phyloP scores from a whole-genome alignment of 1,284 basidiomycete genomes.

The Trichosporon faecale region DNA sequence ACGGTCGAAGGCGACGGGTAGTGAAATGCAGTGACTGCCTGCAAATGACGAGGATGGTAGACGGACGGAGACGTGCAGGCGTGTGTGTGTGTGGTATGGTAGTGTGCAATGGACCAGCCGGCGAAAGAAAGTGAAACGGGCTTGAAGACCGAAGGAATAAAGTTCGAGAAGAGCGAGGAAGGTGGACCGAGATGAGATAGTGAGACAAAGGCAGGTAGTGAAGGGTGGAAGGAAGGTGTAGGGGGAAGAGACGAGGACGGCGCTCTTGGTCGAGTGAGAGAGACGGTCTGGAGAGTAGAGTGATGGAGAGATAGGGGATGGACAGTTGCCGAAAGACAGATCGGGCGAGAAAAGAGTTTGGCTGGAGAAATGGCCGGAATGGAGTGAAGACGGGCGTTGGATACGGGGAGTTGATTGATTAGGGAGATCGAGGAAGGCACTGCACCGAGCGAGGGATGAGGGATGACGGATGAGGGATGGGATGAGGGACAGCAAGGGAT shows the following conservation, averaged over 20 bases:
- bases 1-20: neutral
- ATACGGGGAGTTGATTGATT: conserved; percentile 4
- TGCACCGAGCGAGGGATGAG: conserved; percentile 2
- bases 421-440: conserved; percentile 1
- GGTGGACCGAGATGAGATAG: neutral
- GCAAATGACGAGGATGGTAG: neutral
- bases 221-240: neutral
- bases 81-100: neutral
- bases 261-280: neutral
- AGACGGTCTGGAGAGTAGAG: neutral
- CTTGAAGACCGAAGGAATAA: conserved; percentile 1
- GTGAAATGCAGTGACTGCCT: neutral
- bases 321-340: neutral
- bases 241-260: neutral
- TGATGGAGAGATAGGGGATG: conserved; percentile 4
- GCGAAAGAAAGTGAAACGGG: neutral
- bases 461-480: too few relatives aligned
- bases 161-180: conserved; percentile 4
- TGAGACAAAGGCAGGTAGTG: neutral
- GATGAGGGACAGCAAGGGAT: neutral
- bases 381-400: conserved; percentile 1
- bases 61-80: neutral
- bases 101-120: neutral
- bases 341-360: neutral
- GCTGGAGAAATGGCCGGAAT: conserved; percentile 5